These are phyloP conservation scores for Boechera retrofracta DNA, from an alignment of 345 rosid species.

Conservation along the genomic window DNA sequence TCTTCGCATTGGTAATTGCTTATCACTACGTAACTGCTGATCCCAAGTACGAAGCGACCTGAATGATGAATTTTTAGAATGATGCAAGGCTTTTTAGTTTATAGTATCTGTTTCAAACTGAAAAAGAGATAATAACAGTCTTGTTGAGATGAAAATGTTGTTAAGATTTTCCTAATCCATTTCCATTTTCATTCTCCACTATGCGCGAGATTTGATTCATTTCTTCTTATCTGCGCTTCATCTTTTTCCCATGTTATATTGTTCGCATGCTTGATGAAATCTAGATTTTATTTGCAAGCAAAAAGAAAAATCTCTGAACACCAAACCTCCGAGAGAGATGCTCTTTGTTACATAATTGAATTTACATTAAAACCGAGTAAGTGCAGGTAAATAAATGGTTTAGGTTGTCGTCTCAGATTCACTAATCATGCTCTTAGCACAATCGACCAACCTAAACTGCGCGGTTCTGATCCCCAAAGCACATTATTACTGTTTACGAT, in stretches of 20 bases:
- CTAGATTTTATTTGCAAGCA: too few species aligned
- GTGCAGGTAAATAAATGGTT: not conserved
- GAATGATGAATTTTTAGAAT: constrained; percentile 11
- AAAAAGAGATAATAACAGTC: constrained; percentile 17
- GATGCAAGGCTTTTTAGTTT: constrained; percentile 23
- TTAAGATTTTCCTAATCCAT: constrained; percentile 12
- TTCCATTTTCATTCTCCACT: not conserved
- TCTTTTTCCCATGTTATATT: not conserved
- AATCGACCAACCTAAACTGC: not conserved
- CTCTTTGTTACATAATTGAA: too few species aligned
- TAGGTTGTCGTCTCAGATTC: not conserved
- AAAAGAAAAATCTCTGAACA: not conserved
- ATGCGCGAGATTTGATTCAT: not conserved
- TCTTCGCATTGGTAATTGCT: constrained; percentile 73
- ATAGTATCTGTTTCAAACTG: constrained; percentile 18
- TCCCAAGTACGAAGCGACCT: constrained; percentile 78
- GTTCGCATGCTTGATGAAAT: not conserved
- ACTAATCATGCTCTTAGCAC: not conserved
- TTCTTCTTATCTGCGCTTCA: not conserved
- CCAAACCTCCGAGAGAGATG: not conserved
- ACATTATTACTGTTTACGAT: too few species aligned
- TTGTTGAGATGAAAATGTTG: constrained; percentile 10
- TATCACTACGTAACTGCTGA: constrained; percentile 92
- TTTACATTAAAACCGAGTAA: too few species aligned
- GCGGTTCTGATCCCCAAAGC: too few species aligned